These are phyloP conservation scores for Cladorrhinum samala DNA, from an alignment of 495 filamentous ascomycete species.

Conservation along the genomic window DNA sequence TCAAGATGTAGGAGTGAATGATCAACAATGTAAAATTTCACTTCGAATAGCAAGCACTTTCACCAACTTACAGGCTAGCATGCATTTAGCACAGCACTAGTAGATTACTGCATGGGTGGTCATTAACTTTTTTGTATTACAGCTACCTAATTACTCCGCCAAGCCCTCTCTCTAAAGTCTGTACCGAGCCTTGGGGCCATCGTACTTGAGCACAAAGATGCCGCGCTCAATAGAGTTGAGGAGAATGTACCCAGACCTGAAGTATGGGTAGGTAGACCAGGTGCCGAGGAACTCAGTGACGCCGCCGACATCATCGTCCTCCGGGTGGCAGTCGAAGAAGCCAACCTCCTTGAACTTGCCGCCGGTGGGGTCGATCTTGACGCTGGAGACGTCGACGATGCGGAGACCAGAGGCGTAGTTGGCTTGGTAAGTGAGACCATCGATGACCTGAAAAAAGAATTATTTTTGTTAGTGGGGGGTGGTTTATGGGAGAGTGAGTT, in stretches of 20 bases:
- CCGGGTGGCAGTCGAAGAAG: conserved; percentile 57
- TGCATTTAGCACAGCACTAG: too few relatives aligned
- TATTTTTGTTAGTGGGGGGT: too few relatives aligned
- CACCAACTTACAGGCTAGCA: too few relatives aligned
- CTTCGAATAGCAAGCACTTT: too few relatives aligned
- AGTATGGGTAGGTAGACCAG: conserved; percentile 53
- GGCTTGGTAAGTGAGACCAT: conserved; percentile 49
- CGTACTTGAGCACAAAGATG: conserved; percentile 44
- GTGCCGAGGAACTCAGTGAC: conserved; percentile 50
- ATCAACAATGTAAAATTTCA: too few relatives aligned
- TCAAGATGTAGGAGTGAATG: too few relatives aligned
- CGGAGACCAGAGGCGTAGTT: conserved; percentile 55
- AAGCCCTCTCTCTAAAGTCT: too few relatives aligned
- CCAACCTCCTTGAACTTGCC: conserved; percentile 44
- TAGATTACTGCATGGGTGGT: too few relatives aligned
- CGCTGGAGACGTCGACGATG: conserved; percentile 49
- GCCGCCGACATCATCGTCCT: conserved; percentile 51
- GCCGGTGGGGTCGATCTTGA: conserved; percentile 50
- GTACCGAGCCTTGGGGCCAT: conserved; percentile 11
- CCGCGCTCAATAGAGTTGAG: conserved; percentile 58
- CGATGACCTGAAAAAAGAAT: conserved; percentile 28
- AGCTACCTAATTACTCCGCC: too few relatives aligned
- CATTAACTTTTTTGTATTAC: too few relatives aligned
- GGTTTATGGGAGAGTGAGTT: too few relatives aligned
- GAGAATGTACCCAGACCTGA: conserved; percentile 51